Evolutionary conservation across 345 rosid species (phyloP), one percentile per base, ranked within the genome.

Genomic region (Firmiana major): DNA sequence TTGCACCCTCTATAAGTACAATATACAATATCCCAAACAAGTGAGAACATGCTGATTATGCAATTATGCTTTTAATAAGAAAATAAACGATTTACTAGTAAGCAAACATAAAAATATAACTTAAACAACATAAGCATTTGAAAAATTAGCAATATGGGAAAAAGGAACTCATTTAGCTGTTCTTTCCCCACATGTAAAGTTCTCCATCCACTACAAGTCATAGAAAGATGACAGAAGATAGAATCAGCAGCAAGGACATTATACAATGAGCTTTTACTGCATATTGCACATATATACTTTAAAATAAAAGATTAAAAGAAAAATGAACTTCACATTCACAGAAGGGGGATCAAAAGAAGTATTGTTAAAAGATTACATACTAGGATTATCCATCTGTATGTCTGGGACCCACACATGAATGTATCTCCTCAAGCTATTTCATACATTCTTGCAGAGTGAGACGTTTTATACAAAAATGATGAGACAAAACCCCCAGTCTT

Each of bases 111-210:
- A 26, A 0, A 42, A 60, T 48, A 59, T 24, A 46, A 63, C 46
- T 43, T 63, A 62, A 73, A 62, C 10, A 43, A 38, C 22, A 76
- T 21, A 40, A 65, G 31, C 58, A 76, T 17, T 53, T 10, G 57
- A 76, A 66, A 34, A 17, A 71, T 0, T 54, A 6, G 26, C 9
- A 24, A 36, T 49, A 4, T 55, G 22, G 59, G 66, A 71, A 24
- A 55, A 77, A 78, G 40, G 53, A 55, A 12, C 3, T 3, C 42
- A 68, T 66, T 59, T 45, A 48, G 68, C 40, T 88, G 83, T 95
- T 95, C 83, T 87, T 89, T 75, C 99, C 98, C 99, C 98, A 95
- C 91, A 86, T 85, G 79, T 90, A 92, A 74, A 95, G 93, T 81
- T 93, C 93, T 42, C 98, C 98, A 83, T 90, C 93, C 76, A 75